Percentiles rank a stretch among this genome's conserved stretches.
phyloP scores from a whole-genome alignment of 164 flowering plant genomes.

The Umbilicus rupestris region DNA sequence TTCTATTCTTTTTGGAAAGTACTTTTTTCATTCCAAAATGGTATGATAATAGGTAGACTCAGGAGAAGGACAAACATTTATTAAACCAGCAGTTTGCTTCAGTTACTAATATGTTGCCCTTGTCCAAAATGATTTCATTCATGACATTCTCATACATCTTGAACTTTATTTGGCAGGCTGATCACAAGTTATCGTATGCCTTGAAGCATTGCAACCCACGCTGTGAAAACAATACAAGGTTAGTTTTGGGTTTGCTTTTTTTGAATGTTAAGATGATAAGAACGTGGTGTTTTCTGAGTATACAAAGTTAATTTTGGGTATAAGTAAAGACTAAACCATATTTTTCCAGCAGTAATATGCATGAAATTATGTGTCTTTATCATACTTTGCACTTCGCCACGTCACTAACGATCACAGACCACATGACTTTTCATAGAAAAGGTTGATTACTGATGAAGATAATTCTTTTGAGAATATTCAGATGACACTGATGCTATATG shows the following conservation, averaged over 20 bases:
- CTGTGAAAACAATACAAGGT: conserved; percentile 86
- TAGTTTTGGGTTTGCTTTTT: conserved; percentile 30
- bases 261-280: conserved; percentile 7
- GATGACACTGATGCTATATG: background rate
- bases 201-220: conserved; percentile 65
- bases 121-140: background rate
- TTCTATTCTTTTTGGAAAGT: too few relatives aligned
- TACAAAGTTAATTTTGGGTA: background rate
- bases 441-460: background rate
- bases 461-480: background rate
- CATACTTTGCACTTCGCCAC: background rate
- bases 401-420: background rate
- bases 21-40: too few relatives aligned
- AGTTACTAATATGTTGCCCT: too few relatives aligned
- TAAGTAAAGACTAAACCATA: background rate
- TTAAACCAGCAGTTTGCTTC: too few relatives aligned
- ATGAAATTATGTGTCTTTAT: background rate
- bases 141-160: background rate
- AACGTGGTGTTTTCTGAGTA: background rate
- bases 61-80: too few relatives aligned
- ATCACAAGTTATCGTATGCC: conserved; percentile 87
- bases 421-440: background rate
- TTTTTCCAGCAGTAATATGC: background rate
- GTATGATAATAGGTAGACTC: too few relatives aligned
- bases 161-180: conserved; percentile 54